These are phyloP conservation scores for Leonotis leonurus DNA, from an alignment of 257 asterid genomes.

Conservation along the genomic window DNA sequence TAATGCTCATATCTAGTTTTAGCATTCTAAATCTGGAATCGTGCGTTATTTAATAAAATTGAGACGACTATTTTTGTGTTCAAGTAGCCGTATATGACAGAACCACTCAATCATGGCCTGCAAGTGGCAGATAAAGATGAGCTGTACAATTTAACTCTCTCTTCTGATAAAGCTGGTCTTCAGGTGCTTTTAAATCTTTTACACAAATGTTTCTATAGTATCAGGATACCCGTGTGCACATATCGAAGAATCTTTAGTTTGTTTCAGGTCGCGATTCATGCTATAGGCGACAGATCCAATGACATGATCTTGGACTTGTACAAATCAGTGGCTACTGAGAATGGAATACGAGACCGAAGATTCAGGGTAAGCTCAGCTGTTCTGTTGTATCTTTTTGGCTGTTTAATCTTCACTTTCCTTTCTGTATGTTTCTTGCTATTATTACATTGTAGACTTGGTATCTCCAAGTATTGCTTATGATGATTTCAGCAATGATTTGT, in stretches of 20 bases:
- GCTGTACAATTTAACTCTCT: slow-evolving; percentile 57
- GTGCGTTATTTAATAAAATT: slow-evolving; percentile 7
- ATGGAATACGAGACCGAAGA: slow-evolving; percentile 72
- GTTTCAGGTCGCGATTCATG: slow-evolving; percentile 84
- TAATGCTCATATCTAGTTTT: not conserved
- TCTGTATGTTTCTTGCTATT: slow-evolving; percentile 5
- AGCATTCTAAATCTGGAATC: slow-evolving; percentile 5
- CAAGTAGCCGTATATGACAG: slow-evolving; percentile 72
- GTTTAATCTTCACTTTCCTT: slow-evolving; percentile 13
- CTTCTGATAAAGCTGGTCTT: slow-evolving; percentile 76
- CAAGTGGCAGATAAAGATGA: slow-evolving; percentile 55
- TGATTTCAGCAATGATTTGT: slow-evolving; percentile 25
- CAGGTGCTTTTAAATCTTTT: slow-evolving; percentile 52
- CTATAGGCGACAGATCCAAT: slow-evolving; percentile 91
- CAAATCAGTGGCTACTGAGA: slow-evolving; percentile 50
- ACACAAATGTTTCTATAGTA: not conserved
- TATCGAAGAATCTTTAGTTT: slow-evolving; percentile 11
- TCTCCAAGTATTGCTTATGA: slow-evolving; percentile 9
- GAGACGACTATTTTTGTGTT: slow-evolving; percentile 12
- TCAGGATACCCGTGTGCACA: not conserved
- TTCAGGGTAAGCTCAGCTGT: slow-evolving; percentile 53
- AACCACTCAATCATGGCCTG: slow-evolving; percentile 67
- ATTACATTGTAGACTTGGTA: not conserved
- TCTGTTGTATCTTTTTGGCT: slow-evolving; percentile 8
- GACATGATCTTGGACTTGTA: slow-evolving; percentile 78